These are phyloP conservation scores for Zasmidium angulare DNA, from an alignment of 2,329 filamentous ascomycete species.

Conservation along the genomic window DNA sequence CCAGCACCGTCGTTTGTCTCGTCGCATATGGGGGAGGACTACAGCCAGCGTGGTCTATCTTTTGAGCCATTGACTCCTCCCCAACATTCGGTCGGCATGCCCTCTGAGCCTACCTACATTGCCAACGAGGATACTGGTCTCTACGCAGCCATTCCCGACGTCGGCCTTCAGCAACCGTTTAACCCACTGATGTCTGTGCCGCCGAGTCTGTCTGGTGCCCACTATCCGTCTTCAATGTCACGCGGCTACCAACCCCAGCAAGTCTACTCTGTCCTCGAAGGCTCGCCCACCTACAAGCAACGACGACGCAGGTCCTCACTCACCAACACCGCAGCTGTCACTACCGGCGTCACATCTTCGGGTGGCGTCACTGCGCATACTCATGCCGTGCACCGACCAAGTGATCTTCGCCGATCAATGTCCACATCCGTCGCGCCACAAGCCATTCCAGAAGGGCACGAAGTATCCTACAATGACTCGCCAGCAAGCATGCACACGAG, in stretches of 20 bases:
- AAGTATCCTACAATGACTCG: conserved; percentile 75
- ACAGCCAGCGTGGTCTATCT: conserved; percentile 92
- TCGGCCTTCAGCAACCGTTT: conserved; percentile 72
- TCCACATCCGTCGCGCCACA: conserved; percentile 83
- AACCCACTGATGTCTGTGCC: conserved; percentile 90
- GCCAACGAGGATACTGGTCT: conserved; percentile 96
- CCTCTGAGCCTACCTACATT: conserved; percentile 91
- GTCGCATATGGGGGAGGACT: conserved; percentile 91
- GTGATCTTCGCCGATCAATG: conserved; percentile 86
- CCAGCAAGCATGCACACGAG: conserved; percentile 75
- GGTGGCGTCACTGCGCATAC: conserved; percentile 49
- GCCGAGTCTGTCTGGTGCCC: conserved; percentile 76
- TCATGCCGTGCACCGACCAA: conserved; percentile 72
- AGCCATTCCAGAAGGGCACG: conserved; percentile 48
- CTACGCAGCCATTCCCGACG: conserved; percentile 91
- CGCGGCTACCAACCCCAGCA: conserved; percentile 75
- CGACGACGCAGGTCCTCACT: conserved; percentile 90
- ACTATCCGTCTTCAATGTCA: conserved; percentile 68
- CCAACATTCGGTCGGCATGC: conserved; percentile 81
- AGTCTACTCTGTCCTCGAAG: conserved; percentile 88
- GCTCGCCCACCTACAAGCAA: conserved; percentile 98
- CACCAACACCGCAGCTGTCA: conserved; percentile 70
- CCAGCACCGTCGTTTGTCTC: conserved; percentile 97
- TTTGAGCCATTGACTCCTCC: conserved; percentile 97
- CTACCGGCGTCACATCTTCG: conserved; percentile 47